Base-by-base conservation (phyloP, 2,329 filamentous ascomycete genomes). In the Harringtonia lauricola region DNA sequence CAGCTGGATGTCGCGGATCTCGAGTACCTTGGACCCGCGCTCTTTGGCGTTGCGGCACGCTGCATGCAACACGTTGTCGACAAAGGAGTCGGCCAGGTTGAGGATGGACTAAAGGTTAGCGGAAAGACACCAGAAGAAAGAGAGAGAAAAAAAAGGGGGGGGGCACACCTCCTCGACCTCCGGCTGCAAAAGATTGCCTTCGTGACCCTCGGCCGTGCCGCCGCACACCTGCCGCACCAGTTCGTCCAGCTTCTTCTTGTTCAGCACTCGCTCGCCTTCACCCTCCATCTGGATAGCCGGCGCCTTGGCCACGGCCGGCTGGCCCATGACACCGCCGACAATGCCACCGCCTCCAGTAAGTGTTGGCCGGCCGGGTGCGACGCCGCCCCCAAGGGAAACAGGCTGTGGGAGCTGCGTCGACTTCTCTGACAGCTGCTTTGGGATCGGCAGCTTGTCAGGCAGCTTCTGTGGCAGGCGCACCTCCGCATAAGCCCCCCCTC, bases 241-340 rank as follows among this genome's bases (percentile, higher is more conserved):
- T 59, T 95, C 90, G 57, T 98, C 89, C 34, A 98, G 73, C 66
- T 95, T 96, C 67, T 94, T 94, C 76, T 95, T 95, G 66, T 84
- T 94, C n/a, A 98, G 70, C 1, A 98, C 84, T 36, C 89, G 82
- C 55, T 95, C 88, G 22, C 87, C 88, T 58, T 95, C 89, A 26
- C 86, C 86, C 59, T 96, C 90, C 46, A 95, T 80, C 45, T 86
- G 85, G 61, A 86, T 94, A 0, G 81, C 79, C 0, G 88, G 86
- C 36, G 86, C 78, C 57, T 88, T 89, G 44, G 81, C 70, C 48
- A 96, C 75, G 2, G 86, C 86, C 0, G 92, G 89, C 56, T 95
- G 88, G 41, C 82, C 81, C 74, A 95, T 85, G 40, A 92, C 81
- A 42, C 88, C 88, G 42, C 83, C 83, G 1, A 83, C 74, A 8